Base-by-base conservation (phyloP, 805 yeast genomes). In the Teunomyces barrocoloradensis region DNA sequence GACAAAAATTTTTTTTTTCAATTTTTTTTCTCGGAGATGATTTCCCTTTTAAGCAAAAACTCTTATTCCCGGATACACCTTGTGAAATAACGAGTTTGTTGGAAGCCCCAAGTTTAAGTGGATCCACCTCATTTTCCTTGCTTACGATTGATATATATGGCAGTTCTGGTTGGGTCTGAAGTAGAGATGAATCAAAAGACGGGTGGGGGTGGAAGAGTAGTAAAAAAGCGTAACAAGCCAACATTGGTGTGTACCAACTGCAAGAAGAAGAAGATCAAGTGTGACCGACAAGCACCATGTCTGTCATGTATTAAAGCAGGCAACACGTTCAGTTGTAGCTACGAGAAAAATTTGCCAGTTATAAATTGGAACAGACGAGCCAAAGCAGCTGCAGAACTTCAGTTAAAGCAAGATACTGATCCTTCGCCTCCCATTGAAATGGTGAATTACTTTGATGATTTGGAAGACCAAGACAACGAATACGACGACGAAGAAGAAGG, bases 191-290 rank as follows among this genome's bases (percentile, higher is more conserved):
- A 17, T 18, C 20, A 5, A 12, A 32, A 13, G 7, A 23, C 7
- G 28, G 9, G 18, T 6, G 40, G 12, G 18, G 9, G 18, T 6
- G 40, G 12, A 34, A 5, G 5, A 11, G 12, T 9, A 12, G 48
- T 46, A 17, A 45, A 30, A 20, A 54, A 55, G 35, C 53, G 62
- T 17, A 56, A 55, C 36, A 56, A 64, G 42, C 59, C 63, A 5
- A 59, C 62, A 18, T 47, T 59, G 18, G 66, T 61, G 4, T 68
- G 73, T 47, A 53, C 55, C 25, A 63, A 57, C 49, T 68, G 73
- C 50, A 65, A 65, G 44, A 50, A 58, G 37, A 57, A 63, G 37
- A 68, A 68, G 51, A 59, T 68, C 52, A 65, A 60, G 42, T 68
- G 73, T 50, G 69, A 68, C 48, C 53, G 61, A 32, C 50, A 53